A percentile compares a stretch with the other conserved stretches of the same genome.
Evolutionary conservation across 2,329 filamentous ascomycete species (phyloP).

Genomic region (Hypomyces perniciosus): DNA sequence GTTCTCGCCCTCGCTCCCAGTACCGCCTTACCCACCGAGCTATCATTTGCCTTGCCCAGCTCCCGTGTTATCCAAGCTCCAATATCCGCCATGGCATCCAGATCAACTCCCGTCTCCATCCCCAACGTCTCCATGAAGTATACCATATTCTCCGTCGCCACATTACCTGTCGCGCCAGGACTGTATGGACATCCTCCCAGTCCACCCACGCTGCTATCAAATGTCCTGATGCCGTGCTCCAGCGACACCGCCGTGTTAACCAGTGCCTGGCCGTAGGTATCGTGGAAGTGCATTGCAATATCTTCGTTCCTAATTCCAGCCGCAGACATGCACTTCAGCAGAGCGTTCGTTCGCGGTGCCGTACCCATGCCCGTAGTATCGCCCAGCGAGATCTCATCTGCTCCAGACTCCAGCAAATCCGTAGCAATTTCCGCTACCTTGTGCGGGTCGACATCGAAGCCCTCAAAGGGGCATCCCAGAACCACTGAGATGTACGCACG

Average conservation of each 20-base stretch:
- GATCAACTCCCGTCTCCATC: constrained; percentile 65
- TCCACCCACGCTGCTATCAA: constrained; percentile 74
- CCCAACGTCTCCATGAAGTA: constrained; percentile 71
- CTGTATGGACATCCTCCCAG: constrained; percentile 81
- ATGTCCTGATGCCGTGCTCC: constrained; percentile 69
- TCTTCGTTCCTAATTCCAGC: constrained; percentile 65
- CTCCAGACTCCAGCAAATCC: constrained; percentile 74
- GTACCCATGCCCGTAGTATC: constrained; percentile 92
- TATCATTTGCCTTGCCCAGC: constrained; percentile 57
- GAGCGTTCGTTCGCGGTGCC: constrained; percentile 58
- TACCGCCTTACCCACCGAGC: constrained; percentile 61
- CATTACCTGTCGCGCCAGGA: constrained; percentile 80
- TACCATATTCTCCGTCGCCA: constrained; percentile 77
- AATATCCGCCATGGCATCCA: constrained; percentile 60
- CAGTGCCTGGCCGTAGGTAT: constrained; percentile 82
- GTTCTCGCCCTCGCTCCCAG: constrained; percentile 41
- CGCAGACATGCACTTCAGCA: constrained; percentile 58
- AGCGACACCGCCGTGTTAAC: constrained; percentile 74
- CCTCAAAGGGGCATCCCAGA: constrained; percentile 72
- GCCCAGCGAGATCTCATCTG: constrained; percentile 83
- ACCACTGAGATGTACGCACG: constrained; percentile 78
- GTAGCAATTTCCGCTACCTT: constrained; percentile 61
- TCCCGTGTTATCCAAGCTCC: constrained; percentile 66
- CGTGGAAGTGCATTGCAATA: constrained; percentile 80
- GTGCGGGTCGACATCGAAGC: constrained; percentile 56